phyloP scores from a whole-genome alignment of 768 basidiomycete species.

The Tulasnella sp. region DNA sequence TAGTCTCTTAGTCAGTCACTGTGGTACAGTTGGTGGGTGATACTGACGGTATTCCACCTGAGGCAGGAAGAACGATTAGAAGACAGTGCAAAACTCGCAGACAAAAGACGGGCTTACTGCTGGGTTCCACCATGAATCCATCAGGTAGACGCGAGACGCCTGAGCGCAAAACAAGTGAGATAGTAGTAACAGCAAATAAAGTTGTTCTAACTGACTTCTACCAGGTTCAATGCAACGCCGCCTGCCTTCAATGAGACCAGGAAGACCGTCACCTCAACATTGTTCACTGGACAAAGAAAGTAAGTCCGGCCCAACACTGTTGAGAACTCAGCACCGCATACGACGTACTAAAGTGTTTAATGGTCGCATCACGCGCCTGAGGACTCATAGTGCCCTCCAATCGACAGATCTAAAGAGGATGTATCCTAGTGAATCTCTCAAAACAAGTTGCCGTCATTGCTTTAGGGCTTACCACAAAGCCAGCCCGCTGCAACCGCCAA shows the following conservation, averaged over 20 bases:
- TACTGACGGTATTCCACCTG: conserved; percentile 70
- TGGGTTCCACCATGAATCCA: conserved; percentile 86
- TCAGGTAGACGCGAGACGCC: conserved; percentile 86
- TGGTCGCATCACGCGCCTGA: conserved; percentile 86
- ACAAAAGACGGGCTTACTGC: conserved; percentile 32
- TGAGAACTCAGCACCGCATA: not conserved
- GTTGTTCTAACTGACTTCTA: conserved; percentile 34
- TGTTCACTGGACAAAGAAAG: conserved; percentile 51
- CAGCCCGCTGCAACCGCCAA: conserved; percentile 80
- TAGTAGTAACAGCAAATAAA: conserved; percentile 10
- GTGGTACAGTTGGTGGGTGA: not conserved
- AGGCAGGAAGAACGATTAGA: not conserved
- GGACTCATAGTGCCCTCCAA: conserved; percentile 97
- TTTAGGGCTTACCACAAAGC: conserved; percentile 57
- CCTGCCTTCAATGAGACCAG: conserved; percentile 89
- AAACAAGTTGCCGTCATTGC: not conserved
- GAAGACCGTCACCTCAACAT: conserved; percentile 92
- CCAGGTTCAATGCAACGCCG: conserved; percentile 82
- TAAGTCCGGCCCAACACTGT: conserved; percentile 10
- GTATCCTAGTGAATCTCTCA: too few relatives aligned
- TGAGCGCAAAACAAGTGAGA: conserved; percentile 13
- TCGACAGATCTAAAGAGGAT: conserved; percentile 62
- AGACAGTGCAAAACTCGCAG: not conserved
- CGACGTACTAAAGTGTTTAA: conserved; percentile 79
- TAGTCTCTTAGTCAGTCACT: not conserved